Percentiles rank a stretch among this genome's conserved stretches.
Evolutionary conservation across 2,329 filamentous ascomycete species (phyloP).

Genomic region (Colletotrichum gigasporum): DNA sequence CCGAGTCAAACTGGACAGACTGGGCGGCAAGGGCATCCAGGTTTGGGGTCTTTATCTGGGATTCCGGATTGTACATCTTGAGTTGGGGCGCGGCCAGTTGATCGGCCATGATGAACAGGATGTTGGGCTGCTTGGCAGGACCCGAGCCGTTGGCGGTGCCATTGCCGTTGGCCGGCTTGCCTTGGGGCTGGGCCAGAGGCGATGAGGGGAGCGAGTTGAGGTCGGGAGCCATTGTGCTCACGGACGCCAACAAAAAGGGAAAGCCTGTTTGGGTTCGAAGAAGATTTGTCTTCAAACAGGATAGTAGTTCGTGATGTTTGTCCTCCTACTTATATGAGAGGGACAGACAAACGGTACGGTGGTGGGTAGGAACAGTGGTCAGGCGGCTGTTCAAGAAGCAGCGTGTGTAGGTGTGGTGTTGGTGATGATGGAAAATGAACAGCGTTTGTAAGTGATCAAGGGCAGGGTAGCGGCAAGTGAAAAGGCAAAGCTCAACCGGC

Average conservation of each 20-base stretch:
- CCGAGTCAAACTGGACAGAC: conserved; percentile 90
- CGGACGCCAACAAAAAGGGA: conserved; percentile 6
- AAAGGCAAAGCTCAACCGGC: neutral
- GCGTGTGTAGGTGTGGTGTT: neutral
- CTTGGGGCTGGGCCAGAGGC: conserved; percentile 42
- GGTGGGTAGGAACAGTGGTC: neutral
- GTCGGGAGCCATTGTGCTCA: conserved; percentile 71
- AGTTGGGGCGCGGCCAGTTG: conserved; percentile 91
- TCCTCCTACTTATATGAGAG: neutral
- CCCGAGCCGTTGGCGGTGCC: conserved; percentile 30
- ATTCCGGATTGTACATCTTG: conserved; percentile 89
- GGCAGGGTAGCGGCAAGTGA: neutral
- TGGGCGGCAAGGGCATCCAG: conserved; percentile 83
- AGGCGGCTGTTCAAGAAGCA: neutral
- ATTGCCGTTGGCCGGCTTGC: conserved; percentile 34
- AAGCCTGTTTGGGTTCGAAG: neutral
- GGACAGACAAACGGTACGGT: neutral
- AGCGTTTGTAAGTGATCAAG: conserved; percentile 21
- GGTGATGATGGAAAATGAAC: neutral
- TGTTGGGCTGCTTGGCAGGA: conserved; percentile 49
- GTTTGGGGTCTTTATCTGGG: conserved; percentile 92
- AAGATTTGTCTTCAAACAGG: neutral
- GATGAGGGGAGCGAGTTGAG: conserved; percentile 76
- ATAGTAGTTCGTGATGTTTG: neutral
- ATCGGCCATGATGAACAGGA: conserved; percentile 92